Percentiles rank a stretch among this genome's conserved stretches.
These are phyloP conservation scores for Saccharomycopsis phalli DNA, from an alignment of 1,139 yeast species.

Conservation along the genomic window DNA sequence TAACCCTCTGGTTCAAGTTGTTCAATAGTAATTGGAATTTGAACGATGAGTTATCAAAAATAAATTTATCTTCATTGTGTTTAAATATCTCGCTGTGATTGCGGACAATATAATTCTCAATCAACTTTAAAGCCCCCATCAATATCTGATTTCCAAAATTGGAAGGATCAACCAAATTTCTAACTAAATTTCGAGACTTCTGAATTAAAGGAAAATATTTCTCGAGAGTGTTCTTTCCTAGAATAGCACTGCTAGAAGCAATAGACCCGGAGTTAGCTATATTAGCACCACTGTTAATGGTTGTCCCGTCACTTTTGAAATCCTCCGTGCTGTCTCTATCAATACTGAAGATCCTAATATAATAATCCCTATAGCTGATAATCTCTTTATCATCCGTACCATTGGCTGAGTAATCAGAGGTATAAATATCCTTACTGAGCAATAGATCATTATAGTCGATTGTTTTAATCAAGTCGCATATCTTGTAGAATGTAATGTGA, in stretches of 20 bases:
- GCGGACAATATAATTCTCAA: slow-evolving; percentile 3
- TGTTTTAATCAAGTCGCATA: slow-evolving; percentile 8
- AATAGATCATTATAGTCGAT: slow-evolving; percentile 5
- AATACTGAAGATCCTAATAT: neutral
- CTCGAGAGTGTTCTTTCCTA: no score
- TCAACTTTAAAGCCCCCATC: slow-evolving; percentile 9
- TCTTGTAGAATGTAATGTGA: slow-evolving; percentile 8
- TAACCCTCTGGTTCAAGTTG: slow-evolving; percentile 7
- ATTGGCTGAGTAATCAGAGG: no score
- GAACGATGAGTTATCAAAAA: slow-evolving; percentile 15
- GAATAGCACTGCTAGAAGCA: no score
- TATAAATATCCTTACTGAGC: neutral
- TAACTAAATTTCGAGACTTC: neutral
- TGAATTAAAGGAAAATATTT: slow-evolving; percentile 9
- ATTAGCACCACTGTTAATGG: no score
- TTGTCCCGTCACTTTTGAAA: neutral
- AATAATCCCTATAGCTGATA: slow-evolving; percentile 4
- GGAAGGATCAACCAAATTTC: neutral
- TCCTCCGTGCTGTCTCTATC: neutral
- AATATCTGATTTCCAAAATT: slow-evolving; percentile 1
- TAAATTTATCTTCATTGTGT: slow-evolving; percentile 3
- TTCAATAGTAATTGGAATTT: slow-evolving; percentile 17
- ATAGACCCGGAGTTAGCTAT: neutral
- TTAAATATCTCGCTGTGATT: slow-evolving; percentile 10
- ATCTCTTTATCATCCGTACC: slow-evolving; percentile 1